Base-by-base conservation (phyloP, 352 stramenopile genomes). In the Phytopythium chamaehyphon region DNA sequence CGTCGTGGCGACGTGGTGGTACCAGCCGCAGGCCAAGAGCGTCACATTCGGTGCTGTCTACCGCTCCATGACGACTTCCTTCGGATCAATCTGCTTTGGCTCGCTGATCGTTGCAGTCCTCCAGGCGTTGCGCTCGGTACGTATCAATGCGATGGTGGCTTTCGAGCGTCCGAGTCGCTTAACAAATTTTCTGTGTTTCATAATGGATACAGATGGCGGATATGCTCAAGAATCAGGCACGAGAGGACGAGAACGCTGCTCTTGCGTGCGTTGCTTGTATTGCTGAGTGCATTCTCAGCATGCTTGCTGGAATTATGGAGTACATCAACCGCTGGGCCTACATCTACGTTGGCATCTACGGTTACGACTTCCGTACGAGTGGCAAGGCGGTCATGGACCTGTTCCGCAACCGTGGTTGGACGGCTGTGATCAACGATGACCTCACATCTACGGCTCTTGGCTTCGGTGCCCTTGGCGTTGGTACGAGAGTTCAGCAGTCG, bases 321-420 rank as follows among this genome's bases (percentile, higher is more conserved):
- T 96, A 96, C 56, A 81, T 97, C 47, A 97, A 97, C 64, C 68
- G 88, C 53, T 95, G 81, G 73, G 95, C 85, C 4, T 96, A 92
- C 63, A 80, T 93, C 15, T 96, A 95, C 66, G 86, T 96, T 3
- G 86, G 84, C 22, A 87, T 96, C 43, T 96, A 96, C 64, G 86
- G 86, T 38, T 92, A 93, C 55, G 61, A 84, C 52, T 96, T 94
- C 73, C 70, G 74, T 39, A 85, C 68, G 26, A 91, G 82, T 58
- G 85, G 85, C 54, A 96, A 93, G 62, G 79, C 80, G 14, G 86
- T 96, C 39, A 93, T 93, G 62, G 79, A 95, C 45, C 53, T 96
- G 23, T 96, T 96, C 52, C 75, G 71, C 33, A 88, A 80, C 60
- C 81, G 83, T 46, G 86, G 86, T 23, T 96, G 86, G 83, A 95